Evolutionary conservation across 1,284 basidiomycete genomes (phyloP).

Genomic region (Inonotus obliquus): DNA sequence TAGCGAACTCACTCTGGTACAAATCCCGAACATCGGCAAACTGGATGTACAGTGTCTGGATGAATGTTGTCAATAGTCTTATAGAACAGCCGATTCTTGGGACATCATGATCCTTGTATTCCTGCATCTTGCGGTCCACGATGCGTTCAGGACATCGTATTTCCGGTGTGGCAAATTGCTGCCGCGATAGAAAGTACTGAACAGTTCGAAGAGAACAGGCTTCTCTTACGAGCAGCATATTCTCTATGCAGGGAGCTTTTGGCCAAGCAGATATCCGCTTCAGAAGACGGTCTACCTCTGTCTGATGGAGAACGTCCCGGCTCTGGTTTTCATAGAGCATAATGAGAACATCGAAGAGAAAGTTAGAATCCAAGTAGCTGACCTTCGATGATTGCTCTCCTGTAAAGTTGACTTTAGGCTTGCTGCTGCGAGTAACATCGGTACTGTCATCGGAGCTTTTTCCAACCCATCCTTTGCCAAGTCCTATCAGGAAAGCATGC

Average conservation of each 20-base stretch:
- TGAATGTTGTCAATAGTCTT: slow-evolving; percentile 66
- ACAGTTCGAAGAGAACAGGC: slow-evolving; percentile 38
- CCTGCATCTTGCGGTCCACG: too few relatives aligned
- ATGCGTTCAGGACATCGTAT: slow-evolving; percentile 64
- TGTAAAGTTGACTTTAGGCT: slow-evolving; percentile 59
- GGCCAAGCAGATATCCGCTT: slow-evolving; percentile 29
- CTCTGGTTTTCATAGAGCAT: slow-evolving; percentile 64
- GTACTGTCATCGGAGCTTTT: slow-evolving; percentile 61
- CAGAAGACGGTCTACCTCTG: slow-evolving; percentile 36
- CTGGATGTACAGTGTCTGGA: slow-evolving; percentile 79
- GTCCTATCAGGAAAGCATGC: too few relatives aligned
- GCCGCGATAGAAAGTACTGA: slow-evolving; percentile 35
- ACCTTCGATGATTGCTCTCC: slow-evolving; percentile 54
- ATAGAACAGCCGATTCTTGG: slow-evolving; percentile 67
- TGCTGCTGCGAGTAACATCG: slow-evolving; percentile 67
- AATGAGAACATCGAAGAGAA: slow-evolving; percentile 46
- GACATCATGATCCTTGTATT: slow-evolving; percentile 57
- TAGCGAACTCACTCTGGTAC: slow-evolving; percentile 75
- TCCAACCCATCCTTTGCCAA: slow-evolving; percentile 57
- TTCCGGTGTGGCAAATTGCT: slow-evolving; percentile 63
- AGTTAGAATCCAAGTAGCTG: slow-evolving; percentile 42
- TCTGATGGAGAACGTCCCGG: slow-evolving; percentile 55
- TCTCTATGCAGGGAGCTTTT: slow-evolving; percentile 57
- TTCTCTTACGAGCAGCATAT: slow-evolving; percentile 57
- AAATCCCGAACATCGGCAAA: slow-evolving; percentile 64